Evolutionary conservation across 1,284 basidiomycete genomes (phyloP).

Genomic region (Sporisorium graminicola): DNA sequence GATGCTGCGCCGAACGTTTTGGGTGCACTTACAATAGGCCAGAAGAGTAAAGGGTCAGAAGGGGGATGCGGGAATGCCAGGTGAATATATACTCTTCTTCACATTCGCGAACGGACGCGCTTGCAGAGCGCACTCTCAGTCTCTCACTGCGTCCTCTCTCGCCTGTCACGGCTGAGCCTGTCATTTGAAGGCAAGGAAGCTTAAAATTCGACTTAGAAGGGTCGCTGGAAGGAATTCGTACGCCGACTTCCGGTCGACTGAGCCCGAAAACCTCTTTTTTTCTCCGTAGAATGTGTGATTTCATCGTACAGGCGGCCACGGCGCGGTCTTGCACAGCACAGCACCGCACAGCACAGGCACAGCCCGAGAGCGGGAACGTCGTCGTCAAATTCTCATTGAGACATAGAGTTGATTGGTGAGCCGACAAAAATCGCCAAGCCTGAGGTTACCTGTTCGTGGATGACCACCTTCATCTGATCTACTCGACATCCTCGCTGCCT

Average conservation of each 20-base stretch:
- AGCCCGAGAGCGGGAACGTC: slow-evolving; percentile 3
- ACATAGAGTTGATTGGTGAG: not conserved
- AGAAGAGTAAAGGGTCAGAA: slow-evolving; percentile 38
- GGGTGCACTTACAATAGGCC: slow-evolving; percentile 54
- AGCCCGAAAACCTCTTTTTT: not conserved
- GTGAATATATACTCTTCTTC: slow-evolving; percentile 44
- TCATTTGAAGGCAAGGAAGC: not conserved
- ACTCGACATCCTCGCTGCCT: not conserved
- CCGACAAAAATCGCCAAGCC: slow-evolving; percentile 18
- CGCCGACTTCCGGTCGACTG: slow-evolving; percentile 27
- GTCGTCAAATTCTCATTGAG: no score
- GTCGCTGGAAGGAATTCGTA: not conserved
- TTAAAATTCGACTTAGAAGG: slow-evolving; percentile 39
- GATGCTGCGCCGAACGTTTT: not conserved
- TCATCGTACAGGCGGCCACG: slow-evolving; percentile 30
- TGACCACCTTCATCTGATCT: not conserved
- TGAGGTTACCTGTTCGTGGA: not conserved
- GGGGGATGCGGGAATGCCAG: slow-evolving; percentile 22
- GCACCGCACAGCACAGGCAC: slow-evolving; percentile 21
- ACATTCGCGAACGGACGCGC: not conserved
- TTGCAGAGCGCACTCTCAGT: slow-evolving; percentile 12
- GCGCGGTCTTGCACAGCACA: slow-evolving; percentile 2
- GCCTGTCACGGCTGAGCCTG: no score
- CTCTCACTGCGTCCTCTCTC: not conserved
- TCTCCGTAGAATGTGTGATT: slow-evolving; percentile 25